Conservation (phyloP, 495 filamentous ascomycete species). For the Aspergillus ellipticus region DNA sequence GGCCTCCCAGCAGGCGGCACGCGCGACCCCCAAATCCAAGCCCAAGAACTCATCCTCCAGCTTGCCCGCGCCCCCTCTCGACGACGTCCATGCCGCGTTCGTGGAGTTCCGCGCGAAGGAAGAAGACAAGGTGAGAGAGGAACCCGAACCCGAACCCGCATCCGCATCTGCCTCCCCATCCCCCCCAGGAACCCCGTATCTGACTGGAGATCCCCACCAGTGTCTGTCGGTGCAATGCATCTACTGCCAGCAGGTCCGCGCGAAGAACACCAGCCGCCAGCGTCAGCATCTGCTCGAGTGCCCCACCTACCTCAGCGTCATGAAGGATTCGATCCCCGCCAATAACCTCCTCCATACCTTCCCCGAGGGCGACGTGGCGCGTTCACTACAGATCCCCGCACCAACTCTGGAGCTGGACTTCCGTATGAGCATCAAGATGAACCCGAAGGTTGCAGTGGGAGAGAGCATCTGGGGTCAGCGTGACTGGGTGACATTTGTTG, state of each 20-base stretch:
- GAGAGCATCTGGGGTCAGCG: conserved; percentile 53
- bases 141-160: too few relatives aligned
- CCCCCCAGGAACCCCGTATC: conserved; percentile 5
- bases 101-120: conserved; percentile 57
- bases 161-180: neutral
- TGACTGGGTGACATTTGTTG: conserved; percentile 55
- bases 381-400: conserved; percentile 51
- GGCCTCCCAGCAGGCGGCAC: conserved; percentile 27
- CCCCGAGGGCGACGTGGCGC: conserved; percentile 51
- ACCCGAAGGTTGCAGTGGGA: conserved; percentile 52
- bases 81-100: conserved; percentile 54
- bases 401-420: conserved; percentile 58
- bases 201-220: conserved; percentile 18
- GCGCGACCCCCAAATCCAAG: conserved; percentile 44
- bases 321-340: conserved; percentile 57
- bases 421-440: conserved; percentile 59
- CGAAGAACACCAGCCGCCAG: conserved; percentile 55
- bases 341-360: conserved; percentile 55
- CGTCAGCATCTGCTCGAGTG: conserved; percentile 54
- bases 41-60: conserved; percentile 35
- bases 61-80: conserved; percentile 44
- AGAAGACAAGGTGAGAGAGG: conserved; percentile 49
- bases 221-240: conserved; percentile 57
- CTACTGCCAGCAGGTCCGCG: conserved; percentile 55
- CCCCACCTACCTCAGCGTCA: conserved; percentile 52